Conservation (phyloP, 257 asterid species). For the Scutellaria baicalensis region DNA sequence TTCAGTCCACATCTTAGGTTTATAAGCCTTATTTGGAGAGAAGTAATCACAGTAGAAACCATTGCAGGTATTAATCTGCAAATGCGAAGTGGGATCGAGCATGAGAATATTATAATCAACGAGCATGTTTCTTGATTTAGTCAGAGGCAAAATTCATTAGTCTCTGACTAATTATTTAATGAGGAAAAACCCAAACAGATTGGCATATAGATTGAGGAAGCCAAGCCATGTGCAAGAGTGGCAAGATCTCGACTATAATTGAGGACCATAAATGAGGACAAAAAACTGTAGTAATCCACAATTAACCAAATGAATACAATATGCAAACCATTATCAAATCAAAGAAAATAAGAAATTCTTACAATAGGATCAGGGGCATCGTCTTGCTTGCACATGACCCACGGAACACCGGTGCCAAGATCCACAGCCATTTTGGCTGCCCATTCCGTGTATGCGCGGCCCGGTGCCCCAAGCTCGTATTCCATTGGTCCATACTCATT, state of each 20-base stretch:
- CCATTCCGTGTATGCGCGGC: conserved; percentile 73
- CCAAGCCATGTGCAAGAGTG: conserved; percentile 39
- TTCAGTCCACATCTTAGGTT: conserved; percentile 99
- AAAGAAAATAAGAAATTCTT: conserved; percentile 18
- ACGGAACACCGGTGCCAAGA: conserved; percentile 91
- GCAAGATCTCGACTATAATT: conserved; percentile 15
- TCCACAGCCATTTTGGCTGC: conserved; percentile 96
- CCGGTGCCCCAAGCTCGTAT: conserved; percentile 81
- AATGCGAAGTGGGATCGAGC: neutral
- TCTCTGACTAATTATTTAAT: neutral
- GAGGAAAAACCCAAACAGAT: conserved; percentile 22
- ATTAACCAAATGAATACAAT: conserved; percentile 10
- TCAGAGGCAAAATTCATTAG: conserved; percentile 9
- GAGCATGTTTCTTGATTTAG: conserved; percentile 2
- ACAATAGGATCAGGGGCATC: conserved; percentile 98
- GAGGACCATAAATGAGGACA: conserved; percentile 22
- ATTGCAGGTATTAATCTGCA: conserved; percentile 93
- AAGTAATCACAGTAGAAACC: conserved; percentile 93
- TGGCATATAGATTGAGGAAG: conserved; percentile 14
- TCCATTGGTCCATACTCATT: conserved; percentile 98
- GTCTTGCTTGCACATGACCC: conserved; percentile 99
- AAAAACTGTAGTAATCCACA: conserved; percentile 20
- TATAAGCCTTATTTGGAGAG: conserved; percentile 82
- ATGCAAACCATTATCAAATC: conserved; percentile 5
- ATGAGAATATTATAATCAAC: conserved; percentile 8